Conservation (phyloP, 495 filamentous ascomycete genomes). For the Haplographium delicatum region DNA sequence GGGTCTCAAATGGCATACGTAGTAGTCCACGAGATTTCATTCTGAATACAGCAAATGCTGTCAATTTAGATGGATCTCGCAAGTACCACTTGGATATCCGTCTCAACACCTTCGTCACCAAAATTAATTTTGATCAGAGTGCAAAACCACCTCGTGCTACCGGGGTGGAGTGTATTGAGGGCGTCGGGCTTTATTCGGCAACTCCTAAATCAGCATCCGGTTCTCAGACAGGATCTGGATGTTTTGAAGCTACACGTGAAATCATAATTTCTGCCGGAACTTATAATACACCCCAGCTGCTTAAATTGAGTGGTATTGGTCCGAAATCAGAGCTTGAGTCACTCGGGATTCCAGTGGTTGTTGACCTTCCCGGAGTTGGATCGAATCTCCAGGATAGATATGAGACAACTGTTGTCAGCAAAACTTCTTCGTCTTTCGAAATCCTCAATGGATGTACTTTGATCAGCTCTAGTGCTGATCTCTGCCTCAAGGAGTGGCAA, state of each 20-base stretch:
- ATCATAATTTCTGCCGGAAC: conserved; percentile 59
- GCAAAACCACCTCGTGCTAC: conserved; percentile 44
- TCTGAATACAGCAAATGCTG: conserved; percentile 42
- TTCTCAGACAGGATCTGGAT: conserved; percentile 27
- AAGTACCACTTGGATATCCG: conserved; percentile 54
- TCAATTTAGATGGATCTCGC: conserved; percentile 42
- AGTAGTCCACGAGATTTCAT: conserved; percentile 44
- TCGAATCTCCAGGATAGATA: conserved; percentile 61
- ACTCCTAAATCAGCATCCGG: conserved; percentile 36
- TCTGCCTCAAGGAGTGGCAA: conserved; percentile 45
- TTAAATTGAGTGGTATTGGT: conserved; percentile 64
- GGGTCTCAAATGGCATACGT: not conserved
- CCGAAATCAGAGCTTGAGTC: conserved; percentile 40
- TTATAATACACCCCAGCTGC: conserved; percentile 57
- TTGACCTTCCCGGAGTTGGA: conserved; percentile 55
- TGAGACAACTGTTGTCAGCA: conserved; percentile 44
- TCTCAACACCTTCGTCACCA: conserved; percentile 56
- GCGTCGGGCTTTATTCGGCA: conserved; percentile 54
- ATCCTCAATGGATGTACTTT: conserved; percentile 42
- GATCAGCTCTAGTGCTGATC: conserved; percentile 33
- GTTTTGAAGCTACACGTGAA: conserved; percentile 46
- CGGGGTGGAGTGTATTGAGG: conserved; percentile 58
- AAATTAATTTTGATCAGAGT: conserved; percentile 45
- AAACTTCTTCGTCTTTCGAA: conserved; percentile 35
- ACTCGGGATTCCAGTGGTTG: conserved; percentile 46